Conservation (phyloP, 345 rosid species). For the Linum usitatissimum region DNA sequence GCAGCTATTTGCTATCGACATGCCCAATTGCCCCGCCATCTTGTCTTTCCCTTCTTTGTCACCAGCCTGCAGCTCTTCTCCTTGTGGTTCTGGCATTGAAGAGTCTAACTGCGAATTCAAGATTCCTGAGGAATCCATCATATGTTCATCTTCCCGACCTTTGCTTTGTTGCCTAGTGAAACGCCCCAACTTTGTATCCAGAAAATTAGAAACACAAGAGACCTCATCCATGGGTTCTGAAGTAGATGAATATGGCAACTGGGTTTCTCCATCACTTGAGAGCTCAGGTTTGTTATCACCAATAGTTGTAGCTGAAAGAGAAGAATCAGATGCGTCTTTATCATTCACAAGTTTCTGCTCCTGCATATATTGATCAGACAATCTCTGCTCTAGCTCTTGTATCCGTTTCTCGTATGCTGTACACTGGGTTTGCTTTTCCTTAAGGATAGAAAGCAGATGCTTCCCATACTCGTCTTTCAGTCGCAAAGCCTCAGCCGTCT, state of each 20-base stretch:
- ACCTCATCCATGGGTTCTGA: constrained; percentile 94
- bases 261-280: constrained; percentile 34
- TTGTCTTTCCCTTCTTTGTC: constrained; percentile 62
- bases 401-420: constrained; percentile 83
- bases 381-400: constrained; percentile 81
- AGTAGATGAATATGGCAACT: constrained; percentile 34
- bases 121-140: constrained; percentile 83
- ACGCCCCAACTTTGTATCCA: constrained; percentile 39
- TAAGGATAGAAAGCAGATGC: constrained; percentile 65
- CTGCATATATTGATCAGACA: constrained; percentile 53
- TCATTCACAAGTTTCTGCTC: constrained; percentile 45
- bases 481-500: constrained; percentile 79
- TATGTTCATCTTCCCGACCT: constrained; percentile 87
- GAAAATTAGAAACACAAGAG: constrained; percentile 69
- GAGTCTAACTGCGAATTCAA: constrained; percentile 65
- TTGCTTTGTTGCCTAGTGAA: constrained; percentile 55
- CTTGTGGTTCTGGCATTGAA: constrained; percentile 72
- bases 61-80: constrained; percentile 35
- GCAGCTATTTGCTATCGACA: constrained; percentile 70
- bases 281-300: constrained; percentile 36
- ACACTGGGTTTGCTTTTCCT: constrained; percentile 66
- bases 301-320: constrained; percentile 25
- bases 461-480: constrained; percentile 68
- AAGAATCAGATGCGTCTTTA: constrained; percentile 38
- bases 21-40: constrained; percentile 41